phyloP scores from a whole-genome alignment of 257 asterid species.

The Solanum ossicruentum region DNA sequence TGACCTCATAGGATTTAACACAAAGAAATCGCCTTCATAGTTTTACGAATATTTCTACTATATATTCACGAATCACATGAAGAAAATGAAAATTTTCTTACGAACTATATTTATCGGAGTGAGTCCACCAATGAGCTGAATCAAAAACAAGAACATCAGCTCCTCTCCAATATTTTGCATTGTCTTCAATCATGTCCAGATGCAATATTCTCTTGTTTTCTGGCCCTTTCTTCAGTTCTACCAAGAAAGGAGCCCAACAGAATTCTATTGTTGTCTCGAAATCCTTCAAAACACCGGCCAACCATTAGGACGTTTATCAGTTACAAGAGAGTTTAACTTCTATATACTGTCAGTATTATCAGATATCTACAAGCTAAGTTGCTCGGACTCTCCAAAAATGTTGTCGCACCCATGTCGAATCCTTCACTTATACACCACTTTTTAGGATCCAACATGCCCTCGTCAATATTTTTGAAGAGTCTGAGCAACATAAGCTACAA shows the following conservation, averaged over 20 bases:
- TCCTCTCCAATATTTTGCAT: constrained; percentile 87
- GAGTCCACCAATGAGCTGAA: constrained; percentile 98
- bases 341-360: not conserved
- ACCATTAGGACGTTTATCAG: not conserved
- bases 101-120: constrained; percentile 70
- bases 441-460: too few species aligned
- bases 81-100: constrained; percentile 7
- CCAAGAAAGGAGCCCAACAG: constrained; percentile 86
- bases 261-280: constrained; percentile 82
- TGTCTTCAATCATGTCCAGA: constrained; percentile 73
- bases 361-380: not conserved
- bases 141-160: constrained; percentile 77
- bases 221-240: constrained; percentile 53
- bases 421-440: too few species aligned
- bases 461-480: too few species aligned
- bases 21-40: not conserved
- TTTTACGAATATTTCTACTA: not conserved
- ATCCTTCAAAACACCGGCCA: constrained; percentile 27
- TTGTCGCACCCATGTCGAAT: too few species aligned
- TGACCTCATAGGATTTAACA: not conserved
- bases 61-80: not conserved
- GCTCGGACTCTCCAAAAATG: too few species aligned
- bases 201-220: constrained; percentile 56
- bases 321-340: not conserved
- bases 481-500: too few species aligned